Base-by-base conservation (phyloP, 2,329 filamentous ascomycete species). In the Aspergillus bombycis region DNA sequence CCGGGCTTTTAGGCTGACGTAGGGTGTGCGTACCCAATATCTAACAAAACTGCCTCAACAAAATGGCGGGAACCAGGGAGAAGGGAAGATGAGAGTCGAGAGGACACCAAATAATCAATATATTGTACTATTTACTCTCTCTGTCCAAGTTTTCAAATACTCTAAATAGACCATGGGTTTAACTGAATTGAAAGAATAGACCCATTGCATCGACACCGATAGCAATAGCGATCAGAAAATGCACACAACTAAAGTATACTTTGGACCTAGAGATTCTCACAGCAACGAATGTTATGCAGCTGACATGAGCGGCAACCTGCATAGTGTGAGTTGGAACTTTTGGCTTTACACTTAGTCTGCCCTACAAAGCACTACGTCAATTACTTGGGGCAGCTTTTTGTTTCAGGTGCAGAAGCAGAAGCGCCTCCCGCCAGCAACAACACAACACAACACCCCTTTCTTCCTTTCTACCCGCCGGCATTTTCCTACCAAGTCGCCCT, bases 381-480 rank as follows among this genome's bases (percentile, higher is more conserved):
- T 65, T 60, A 55, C 60, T 66, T 62, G 60, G 61, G 54, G 63
- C 56, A 56, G 59, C 64, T 61, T 56, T 68, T 60, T 71, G 69
- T 71, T 71, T 71, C 69, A 71, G 64, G 62, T 62, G 61, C 64
- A 62, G 62, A 62, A 65, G 59, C 45, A 66, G 52, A 60, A 66
- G 66, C 61, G 57, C 63, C 58, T 62, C 59, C 63, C 70, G 59
- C 61, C 64, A 63, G 52, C 60, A 66, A 60, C 64, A 57, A 60
- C 61, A 58, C 5, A 23, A 43, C 57, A 60, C 30, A 36, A 38
- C 46, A 30, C 58, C 67, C 67, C 65, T 66, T 70, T 67, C 67
- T 66, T 63, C 57, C 57, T 26, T 54, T 58, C 60, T 57, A 62
- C 52, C 62, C 62, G 38, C 64, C 58, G 57, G 58, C 46, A 62